Conservation (phyloP, 108 stramenopile species). For the Skeletonema menzelii region DNA sequence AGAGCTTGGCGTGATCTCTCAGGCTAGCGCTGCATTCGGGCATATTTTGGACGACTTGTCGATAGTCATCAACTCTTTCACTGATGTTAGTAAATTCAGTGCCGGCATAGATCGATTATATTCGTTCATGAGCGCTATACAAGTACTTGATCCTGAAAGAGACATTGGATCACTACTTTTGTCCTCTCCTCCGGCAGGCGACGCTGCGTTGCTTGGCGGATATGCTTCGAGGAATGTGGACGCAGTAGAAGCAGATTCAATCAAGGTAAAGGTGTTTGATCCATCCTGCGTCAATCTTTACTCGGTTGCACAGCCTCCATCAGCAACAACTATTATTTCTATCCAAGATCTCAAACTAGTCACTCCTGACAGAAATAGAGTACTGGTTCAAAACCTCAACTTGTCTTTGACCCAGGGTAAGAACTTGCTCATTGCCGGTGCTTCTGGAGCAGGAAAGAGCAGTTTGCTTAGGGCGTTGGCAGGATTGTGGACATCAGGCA, state of each 20-base stretch:
- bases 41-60: constrained; percentile 89
- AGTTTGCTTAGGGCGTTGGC: constrained; percentile 76
- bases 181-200: not conserved
- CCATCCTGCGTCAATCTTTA: not conserved
- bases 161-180: constrained; percentile 28
- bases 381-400: constrained; percentile 52
- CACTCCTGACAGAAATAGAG: constrained; percentile 62
- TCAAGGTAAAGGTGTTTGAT: constrained; percentile 37
- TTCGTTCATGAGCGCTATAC: constrained; percentile 58
- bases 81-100: constrained; percentile 55
- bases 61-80: constrained; percentile 72
- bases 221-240: not conserved
- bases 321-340: constrained; percentile 25
- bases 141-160: constrained; percentile 28
- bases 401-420: constrained; percentile 44
- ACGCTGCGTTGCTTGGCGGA: not conserved
- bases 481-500: constrained; percentile 79
- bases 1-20: constrained; percentile 56
- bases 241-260: not conserved
- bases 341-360: constrained; percentile 44
- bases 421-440: constrained; percentile 72
- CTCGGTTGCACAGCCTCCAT: not conserved
- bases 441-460: constrained; percentile 62
- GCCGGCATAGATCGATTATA: constrained; percentile 67
- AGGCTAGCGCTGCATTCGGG: constrained; percentile 65